phyloP scores from a whole-genome alignment of 257 asterid species.

The Misopates orontium region DNA sequence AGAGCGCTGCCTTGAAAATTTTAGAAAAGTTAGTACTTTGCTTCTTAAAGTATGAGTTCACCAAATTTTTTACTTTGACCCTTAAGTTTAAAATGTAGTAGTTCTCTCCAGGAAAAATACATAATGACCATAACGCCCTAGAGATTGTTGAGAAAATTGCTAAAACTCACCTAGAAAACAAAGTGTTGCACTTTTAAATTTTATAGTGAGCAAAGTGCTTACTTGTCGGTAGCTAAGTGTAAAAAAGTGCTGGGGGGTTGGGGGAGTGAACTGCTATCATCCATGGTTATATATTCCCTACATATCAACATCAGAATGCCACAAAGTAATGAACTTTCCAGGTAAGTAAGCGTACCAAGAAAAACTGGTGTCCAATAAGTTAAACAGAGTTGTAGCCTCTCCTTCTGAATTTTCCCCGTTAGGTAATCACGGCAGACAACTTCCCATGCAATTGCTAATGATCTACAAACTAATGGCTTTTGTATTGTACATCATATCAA shows the following conservation, averaged over 20 bases:
- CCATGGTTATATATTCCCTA: background rate
- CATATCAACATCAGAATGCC: background rate
- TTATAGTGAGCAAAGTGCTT: background rate
- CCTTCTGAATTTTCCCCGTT: conserved; percentile 3
- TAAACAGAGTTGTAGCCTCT: conserved; percentile 6
- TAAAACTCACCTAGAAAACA: background rate
- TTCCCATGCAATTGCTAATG: background rate
- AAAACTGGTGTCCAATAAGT: background rate
- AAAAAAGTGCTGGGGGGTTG: background rate
- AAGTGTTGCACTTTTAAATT: background rate
- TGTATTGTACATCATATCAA: conserved; percentile 30
- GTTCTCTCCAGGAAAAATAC: too few species aligned
- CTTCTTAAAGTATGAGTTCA: background rate
- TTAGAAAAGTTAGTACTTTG: too few species aligned
- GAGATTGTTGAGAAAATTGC: background rate
- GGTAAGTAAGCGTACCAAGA: conserved; percentile 19
- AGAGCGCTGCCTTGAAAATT: too few species aligned
- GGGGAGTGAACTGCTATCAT: too few species aligned
- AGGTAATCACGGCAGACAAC: background rate
- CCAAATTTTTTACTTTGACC: too few species aligned
- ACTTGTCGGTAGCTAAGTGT: background rate
- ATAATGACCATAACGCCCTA: background rate
- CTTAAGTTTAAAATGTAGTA: too few species aligned
- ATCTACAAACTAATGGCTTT: conserved; percentile 21
- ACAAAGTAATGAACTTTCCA: background rate